These are phyloP conservation scores for Aspergillus latus DNA, from an alignment of 2,329 filamentous ascomycete genomes.

Conservation along the genomic window DNA sequence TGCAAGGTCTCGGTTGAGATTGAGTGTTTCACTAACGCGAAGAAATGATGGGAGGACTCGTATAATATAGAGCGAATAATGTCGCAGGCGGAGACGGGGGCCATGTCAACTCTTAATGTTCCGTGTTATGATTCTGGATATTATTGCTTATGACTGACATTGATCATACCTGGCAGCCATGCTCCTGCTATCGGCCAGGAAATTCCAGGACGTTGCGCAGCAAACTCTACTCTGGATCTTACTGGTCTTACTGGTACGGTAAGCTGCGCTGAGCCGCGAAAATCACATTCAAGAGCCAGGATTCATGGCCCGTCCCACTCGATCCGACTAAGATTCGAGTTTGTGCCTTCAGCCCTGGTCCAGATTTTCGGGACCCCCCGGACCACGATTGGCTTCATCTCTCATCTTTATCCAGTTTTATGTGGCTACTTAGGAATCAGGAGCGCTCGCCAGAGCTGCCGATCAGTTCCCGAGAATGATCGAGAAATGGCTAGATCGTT, in stretches of 20 bases:
- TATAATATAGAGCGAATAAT: constrained; percentile 4
- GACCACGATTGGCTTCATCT: not conserved
- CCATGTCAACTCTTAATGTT: constrained; percentile 1
- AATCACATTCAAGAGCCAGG: not conserved
- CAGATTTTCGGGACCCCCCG: constrained; percentile 13
- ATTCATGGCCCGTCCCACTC: constrained; percentile 5
- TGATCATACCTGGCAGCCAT: not conserved
- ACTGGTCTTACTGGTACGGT: not conserved
- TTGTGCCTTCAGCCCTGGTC: not conserved
- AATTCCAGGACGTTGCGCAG: not conserved
- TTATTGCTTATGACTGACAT: not conserved
- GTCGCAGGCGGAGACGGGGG: constrained; percentile 7
- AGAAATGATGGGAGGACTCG: not conserved
- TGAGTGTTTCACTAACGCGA: constrained; percentile 8
- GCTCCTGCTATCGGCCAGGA: not conserved
- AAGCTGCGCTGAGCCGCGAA: not conserved
- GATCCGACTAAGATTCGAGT: constrained; percentile 3
- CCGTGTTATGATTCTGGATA: constrained; percentile 3
- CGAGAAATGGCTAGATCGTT: constrained; percentile 3
- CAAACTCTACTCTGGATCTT: not conserved
- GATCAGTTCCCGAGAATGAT: constrained; percentile 9
- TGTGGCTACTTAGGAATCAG: not conserved
- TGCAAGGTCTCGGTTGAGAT: not conserved
- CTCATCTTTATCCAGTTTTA: constrained; percentile 1
- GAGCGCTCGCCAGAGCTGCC: not conserved